Evolutionary conservation across 108 stramenopile species (phyloP).

Genomic region (Schizochytrium sp.): DNA sequence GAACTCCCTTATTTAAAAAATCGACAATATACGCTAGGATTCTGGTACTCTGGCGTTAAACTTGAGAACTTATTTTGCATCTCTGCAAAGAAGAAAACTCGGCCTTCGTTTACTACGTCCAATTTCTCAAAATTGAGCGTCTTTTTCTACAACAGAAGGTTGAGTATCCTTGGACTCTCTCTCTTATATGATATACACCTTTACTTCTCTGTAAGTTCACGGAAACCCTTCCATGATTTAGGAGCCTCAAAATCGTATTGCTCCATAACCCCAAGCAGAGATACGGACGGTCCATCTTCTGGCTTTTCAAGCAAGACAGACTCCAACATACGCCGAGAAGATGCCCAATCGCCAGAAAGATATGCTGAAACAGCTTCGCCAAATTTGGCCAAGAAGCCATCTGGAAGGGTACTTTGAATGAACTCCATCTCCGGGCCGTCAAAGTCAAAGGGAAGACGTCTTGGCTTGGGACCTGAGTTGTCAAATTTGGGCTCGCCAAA

Average conservation of each 20-base stretch:
- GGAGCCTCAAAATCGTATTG: conserved; percentile 6
- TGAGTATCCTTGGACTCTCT: no score
- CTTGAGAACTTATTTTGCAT: no score
- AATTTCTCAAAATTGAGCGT: no score
- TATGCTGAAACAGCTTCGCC: conserved; percentile 80
- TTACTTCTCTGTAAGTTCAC: conserved; percentile 58
- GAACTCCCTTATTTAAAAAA: no score
- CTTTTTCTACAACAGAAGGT: no score
- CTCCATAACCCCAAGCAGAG: conserved; percentile 56
- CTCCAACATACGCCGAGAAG: conserved; percentile 76
- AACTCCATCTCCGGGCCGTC: conserved; percentile 83
- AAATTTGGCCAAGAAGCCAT: conserved; percentile 81
- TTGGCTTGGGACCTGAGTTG: conserved; percentile 75
- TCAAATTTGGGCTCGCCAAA: conserved; percentile 82
- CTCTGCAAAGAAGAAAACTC: no score
- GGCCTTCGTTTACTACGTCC: no score
- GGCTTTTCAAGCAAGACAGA: not conserved
- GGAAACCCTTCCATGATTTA: conserved; percentile 8
- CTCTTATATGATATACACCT: not conserved
- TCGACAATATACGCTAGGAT: no score
- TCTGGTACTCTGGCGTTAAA: no score
- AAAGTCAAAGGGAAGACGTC: conserved; percentile 80
- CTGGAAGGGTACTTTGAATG: conserved; percentile 84
- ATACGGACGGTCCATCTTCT: conserved; percentile 54
- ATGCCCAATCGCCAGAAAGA: conserved; percentile 81